Conservation (phyloP, 495 filamentous ascomycete genomes). For the Stereocaulon alpinum region DNA sequence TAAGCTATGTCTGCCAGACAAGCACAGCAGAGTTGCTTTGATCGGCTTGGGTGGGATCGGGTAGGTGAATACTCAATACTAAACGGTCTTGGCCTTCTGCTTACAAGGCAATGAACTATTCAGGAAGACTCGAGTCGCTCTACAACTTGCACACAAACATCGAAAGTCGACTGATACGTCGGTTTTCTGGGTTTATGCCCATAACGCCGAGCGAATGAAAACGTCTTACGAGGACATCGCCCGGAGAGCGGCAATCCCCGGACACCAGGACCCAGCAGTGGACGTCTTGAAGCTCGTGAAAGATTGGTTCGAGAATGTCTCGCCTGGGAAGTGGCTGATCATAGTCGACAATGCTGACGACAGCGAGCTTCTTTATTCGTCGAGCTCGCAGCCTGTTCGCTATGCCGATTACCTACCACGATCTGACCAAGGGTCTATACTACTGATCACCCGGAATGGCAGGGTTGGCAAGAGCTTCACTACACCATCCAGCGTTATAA, state of each 20-base stretch:
- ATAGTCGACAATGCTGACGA: conserved; percentile 5
- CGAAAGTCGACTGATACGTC: neutral
- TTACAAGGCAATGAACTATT: neutral
- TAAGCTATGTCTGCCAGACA: neutral
- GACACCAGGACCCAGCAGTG: neutral
- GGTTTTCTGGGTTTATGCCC: conserved; percentile 9
- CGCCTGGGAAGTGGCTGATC: neutral
- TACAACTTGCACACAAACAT: neutral
- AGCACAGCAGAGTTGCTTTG: neutral
- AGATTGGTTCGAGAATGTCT: neutral
- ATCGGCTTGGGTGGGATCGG: neutral
- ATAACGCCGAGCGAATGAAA: conserved; percentile 2
- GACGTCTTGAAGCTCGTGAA: neutral
- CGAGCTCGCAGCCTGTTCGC: neutral
- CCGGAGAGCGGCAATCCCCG: neutral
- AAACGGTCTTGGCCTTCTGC: neutral
- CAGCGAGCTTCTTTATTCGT: neutral
- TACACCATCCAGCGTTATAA: neutral
- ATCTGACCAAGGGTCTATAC: neutral
- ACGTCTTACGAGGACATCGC: conserved; percentile 1
- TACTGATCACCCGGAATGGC: conserved; percentile 1
- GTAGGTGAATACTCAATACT: neutral
- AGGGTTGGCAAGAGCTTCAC: neutral
- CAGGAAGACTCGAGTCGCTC: neutral
- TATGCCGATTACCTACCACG: neutral